Evolutionary conservation across 495 filamentous ascomycete genomes (phyloP).

Genomic region (Parathielavia hyrcaniae): DNA sequence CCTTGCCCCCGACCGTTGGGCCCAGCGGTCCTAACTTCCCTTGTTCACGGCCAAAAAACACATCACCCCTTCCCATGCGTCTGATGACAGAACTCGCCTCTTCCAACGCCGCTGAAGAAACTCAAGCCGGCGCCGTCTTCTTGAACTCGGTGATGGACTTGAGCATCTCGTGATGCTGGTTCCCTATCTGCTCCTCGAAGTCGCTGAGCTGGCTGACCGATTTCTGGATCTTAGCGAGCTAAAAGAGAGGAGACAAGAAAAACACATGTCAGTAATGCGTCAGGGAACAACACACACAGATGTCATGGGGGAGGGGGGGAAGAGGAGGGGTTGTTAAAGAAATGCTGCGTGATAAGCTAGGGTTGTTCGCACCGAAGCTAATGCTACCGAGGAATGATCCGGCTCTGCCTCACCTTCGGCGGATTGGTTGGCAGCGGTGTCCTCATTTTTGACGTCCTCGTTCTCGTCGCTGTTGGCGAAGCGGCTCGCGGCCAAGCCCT

Average conservation of each 20-base stretch:
- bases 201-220: conserved; percentile 42
- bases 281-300: background rate
- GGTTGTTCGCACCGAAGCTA: conserved; percentile 52
- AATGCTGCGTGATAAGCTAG: conserved; percentile 14
- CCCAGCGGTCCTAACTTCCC: too few relatives aligned
- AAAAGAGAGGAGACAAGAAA: conserved; percentile 6
- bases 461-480: conserved; percentile 37
- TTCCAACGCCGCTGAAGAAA: too few relatives aligned
- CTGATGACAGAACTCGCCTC: background rate
- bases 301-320: background rate
- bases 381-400: conserved; percentile 50
- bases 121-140: background rate
- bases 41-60: too few relatives aligned
- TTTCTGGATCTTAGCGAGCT: conserved; percentile 47
- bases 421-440: conserved; percentile 23
- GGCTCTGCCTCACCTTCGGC: conserved; percentile 48
- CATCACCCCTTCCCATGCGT: too few relatives aligned
- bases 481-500: conserved; percentile 43
- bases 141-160: conserved; percentile 37
- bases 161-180: conserved; percentile 41
- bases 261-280: background rate
- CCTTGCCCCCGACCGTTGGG: too few relatives aligned
- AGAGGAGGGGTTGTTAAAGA: background rate
- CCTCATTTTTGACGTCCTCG: conserved; percentile 21
- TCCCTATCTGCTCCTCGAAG: conserved; percentile 44